A percentile compares a stretch with the other conserved stretches of the same genome.
These are phyloP conservation scores for Canavalia ensiformis DNA, from an alignment of 306 rosid genomes.

Conservation along the genomic window DNA sequence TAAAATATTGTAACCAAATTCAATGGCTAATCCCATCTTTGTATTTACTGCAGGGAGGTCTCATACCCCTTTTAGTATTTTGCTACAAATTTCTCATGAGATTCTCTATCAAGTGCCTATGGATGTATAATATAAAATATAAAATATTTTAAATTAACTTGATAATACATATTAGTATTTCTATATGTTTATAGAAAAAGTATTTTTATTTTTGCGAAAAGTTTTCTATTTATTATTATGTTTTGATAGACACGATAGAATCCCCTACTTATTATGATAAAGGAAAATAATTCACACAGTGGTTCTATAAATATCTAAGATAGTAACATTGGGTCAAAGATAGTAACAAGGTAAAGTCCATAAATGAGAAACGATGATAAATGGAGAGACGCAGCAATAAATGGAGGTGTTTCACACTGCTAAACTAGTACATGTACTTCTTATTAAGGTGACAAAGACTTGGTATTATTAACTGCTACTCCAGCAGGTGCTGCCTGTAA, in stretches of 20 bases:
- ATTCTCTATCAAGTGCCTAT: no score
- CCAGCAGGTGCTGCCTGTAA: not conserved
- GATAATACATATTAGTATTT: no score
- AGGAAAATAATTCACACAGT: not conserved
- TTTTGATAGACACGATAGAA: no score
- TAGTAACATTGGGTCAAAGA: no score
- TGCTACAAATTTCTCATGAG: not conserved
- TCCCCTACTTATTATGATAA: no score
- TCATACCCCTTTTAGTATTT: not conserved
- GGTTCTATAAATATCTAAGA: no score
- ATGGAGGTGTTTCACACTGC: not conserved
- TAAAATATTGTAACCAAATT: not conserved
- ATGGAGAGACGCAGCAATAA: conserved; percentile 10
- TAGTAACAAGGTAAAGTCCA: no score
- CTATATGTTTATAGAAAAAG: no score
- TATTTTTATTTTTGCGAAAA: no score
- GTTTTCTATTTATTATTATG: no score
- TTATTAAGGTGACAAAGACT: not conserved
- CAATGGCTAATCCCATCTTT: not conserved
- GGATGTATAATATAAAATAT: no score
- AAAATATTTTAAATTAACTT: no score
- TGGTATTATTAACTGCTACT: not conserved
- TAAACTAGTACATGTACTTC: not conserved
- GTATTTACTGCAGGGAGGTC: not conserved
- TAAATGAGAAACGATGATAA: not conserved